phyloP scores from a whole-genome alignment of 768 basidiomycete genomes.

The Ramaria sp. region DNA sequence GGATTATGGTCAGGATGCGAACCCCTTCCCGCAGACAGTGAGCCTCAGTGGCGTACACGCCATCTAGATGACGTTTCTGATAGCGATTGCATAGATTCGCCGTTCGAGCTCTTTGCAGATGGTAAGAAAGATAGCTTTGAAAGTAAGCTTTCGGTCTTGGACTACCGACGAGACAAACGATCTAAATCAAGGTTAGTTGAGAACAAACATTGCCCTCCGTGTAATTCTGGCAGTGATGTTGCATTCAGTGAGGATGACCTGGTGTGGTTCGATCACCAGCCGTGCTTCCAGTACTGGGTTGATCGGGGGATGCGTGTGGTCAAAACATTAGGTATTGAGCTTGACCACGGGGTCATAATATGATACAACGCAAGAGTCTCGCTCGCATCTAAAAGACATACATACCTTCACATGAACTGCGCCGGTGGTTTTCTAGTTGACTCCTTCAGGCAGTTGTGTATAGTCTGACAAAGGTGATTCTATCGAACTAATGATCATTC shows the following conservation, averaged over 20 bases:
- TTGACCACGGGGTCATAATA: not conserved
- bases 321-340: not conserved
- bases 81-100: not conserved
- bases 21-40: not conserved
- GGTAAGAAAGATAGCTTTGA: not conserved
- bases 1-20: conserved; percentile 27
- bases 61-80: not conserved
- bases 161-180: not conserved
- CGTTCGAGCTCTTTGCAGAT: not conserved
- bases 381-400: no score
- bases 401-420: no score
- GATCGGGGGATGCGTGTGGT: not conserved
- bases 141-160: not conserved
- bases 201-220: not conserved
- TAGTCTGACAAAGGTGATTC: no score
- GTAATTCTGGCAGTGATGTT: not conserved
- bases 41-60: not conserved
- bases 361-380: no score
- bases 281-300: not conserved
- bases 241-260: not conserved
- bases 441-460: no score
- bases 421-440: no score
- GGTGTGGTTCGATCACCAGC: not conserved
- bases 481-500: no score
- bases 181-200: not conserved